These are phyloP conservation scores for Trichomonas vaginalis DNA, from an alignment of 208 protist species.

Conservation along the genomic window DNA sequence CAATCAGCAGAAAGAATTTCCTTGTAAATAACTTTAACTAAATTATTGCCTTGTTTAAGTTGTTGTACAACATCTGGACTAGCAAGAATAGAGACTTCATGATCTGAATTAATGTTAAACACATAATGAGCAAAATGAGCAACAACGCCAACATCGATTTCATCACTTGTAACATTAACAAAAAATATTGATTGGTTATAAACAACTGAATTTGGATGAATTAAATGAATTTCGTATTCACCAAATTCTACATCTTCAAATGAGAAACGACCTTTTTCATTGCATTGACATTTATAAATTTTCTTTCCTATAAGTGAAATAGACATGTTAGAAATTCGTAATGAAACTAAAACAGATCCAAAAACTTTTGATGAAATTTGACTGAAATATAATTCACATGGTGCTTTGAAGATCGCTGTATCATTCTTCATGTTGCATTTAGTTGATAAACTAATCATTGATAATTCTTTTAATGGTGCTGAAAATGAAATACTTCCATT, in stretches of 20 bases:
- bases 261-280: too few relatives aligned
- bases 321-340: background rate
- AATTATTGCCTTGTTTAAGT: background rate
- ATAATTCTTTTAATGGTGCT: background rate
- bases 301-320: too few relatives aligned
- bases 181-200: too few relatives aligned
- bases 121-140: background rate
- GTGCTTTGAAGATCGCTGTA: background rate
- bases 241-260: too few relatives aligned
- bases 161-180: too few relatives aligned
- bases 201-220: too few relatives aligned
- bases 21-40: background rate
- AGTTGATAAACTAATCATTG: background rate
- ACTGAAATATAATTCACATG: background rate
- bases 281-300: too few relatives aligned
- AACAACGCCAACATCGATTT: background rate
- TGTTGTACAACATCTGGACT: background rate
- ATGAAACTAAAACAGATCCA: background rate
- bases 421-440: background rate
- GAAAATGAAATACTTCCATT: background rate
- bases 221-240: too few relatives aligned
- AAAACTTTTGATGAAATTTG: background rate
- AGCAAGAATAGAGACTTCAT: background rate
- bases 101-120: background rate
- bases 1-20: background rate